phyloP scores from a whole-genome alignment of 1,139 yeast genomes.

The Suhomyces bolitotheri region DNA sequence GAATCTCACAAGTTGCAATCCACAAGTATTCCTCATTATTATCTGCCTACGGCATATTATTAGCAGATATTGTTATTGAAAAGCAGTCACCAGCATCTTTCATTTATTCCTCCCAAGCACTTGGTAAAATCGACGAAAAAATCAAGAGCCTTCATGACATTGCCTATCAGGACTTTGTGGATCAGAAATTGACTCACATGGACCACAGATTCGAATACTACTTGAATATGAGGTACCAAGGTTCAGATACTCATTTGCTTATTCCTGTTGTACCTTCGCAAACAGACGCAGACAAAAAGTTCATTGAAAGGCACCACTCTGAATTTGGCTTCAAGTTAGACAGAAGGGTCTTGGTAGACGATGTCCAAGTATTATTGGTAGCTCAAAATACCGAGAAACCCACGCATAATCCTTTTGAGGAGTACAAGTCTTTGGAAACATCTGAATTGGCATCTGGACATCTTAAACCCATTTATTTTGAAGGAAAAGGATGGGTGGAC shows the following conservation, averaged over 20 bases:
- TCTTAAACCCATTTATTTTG: constrained; percentile 31
- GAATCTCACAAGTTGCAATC: constrained; percentile 40
- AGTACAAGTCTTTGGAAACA: constrained; percentile 19
- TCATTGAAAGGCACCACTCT: constrained; percentile 33
- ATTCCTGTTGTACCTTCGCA: constrained; percentile 34
- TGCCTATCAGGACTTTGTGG: constrained; percentile 35
- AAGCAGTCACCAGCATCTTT: constrained; percentile 58
- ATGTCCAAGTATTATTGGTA: constrained; percentile 58
- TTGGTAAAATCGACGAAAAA: constrained; percentile 26
- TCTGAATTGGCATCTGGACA: constrained; percentile 8
- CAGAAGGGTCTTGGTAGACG: constrained; percentile 69
- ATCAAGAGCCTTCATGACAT: constrained; percentile 24
- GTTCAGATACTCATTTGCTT: constrained; percentile 85
- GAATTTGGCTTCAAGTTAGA: constrained; percentile 47
- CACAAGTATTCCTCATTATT: constrained; percentile 47
- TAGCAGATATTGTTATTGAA: constrained; percentile 56
- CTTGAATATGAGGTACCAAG: constrained; percentile 78
- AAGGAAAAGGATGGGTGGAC: constrained; percentile 44
- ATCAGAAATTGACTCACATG: constrained; percentile 30
- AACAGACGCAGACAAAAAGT: constrained; percentile 28
- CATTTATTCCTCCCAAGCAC: constrained; percentile 22
- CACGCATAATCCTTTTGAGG: constrained; percentile 36
- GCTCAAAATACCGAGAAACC: constrained; percentile 36
- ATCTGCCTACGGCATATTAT: constrained; percentile 46
- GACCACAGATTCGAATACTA: constrained; percentile 53